Evolutionary conservation across 352 stramenopile species (phyloP), one percentile per base, ranked within the genome.

Genomic region (Phytophthora pisi): DNA sequence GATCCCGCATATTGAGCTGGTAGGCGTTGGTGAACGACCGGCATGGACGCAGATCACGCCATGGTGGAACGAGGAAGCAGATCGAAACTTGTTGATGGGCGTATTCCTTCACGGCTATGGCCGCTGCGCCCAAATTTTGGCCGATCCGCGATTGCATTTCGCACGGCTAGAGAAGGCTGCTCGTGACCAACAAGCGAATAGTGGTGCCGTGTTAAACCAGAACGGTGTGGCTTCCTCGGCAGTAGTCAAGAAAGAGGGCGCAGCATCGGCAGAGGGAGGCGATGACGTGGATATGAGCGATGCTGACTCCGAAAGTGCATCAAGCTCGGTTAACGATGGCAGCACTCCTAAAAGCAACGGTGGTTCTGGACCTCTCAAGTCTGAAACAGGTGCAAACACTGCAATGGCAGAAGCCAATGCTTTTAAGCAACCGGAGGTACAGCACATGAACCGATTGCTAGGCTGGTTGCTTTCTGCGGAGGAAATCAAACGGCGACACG

Each of bases 371-470:
- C 60, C 57, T 36, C 28, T 59, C 6, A 78, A 80, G 67, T 74
- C 34, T 46, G 72, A 77, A 57, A 20, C n/a, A 34, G 34, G 53
- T 26, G 11, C 57, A n/a, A 10, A 23, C 57, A 13, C 42, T 50
- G 26, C n/a, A 23, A 46, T 51, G 24, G 26, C 57, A 42, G 50
- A 53, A n/a, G 64, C 77, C 4, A 78, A 75, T 47, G 82, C 80
- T 36, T 96, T 93, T 58, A 94, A 93, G 68, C 87, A 95, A 61
- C 89, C 89, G 0, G 89, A 96, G 57, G 89, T 96, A 59, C 89
- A 96, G 65, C 83, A 92, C 56, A 96, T 96, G 89, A 96, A 96
- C 63, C 86, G 89, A 1, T 66, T 96, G 55, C 69, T 96, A 34
- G 81, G 91, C 40, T 96, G 89, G 89, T 67, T 96, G 23, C 67